Base-by-base conservation (phyloP, 164 flowering plant species). In the Buxus sempervirens region DNA sequence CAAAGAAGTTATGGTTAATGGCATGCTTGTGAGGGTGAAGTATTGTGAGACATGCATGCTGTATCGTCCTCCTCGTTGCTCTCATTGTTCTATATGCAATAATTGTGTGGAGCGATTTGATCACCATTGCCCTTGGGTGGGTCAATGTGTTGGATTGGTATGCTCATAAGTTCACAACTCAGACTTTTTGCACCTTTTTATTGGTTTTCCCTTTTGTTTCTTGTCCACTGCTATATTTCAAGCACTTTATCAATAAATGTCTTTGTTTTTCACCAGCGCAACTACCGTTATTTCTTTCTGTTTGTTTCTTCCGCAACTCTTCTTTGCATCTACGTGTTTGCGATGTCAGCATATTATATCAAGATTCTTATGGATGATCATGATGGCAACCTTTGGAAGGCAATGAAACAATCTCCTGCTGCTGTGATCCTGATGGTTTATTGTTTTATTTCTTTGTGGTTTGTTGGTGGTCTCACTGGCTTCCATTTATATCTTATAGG, bases 401-500 rank as follows among this genome's bases (percentile, higher is more conserved):
- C 81, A 26, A 75, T 79, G 60, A 76, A 72, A 67, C 64, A 57
- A 45, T 64, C 81, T 18, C 78, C 81, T 12, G 77, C 71, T 22
- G 63, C 86, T 9, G 72, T 72, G 26, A 60, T 76, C 2, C 65
- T 83, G 42, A 79, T 83, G 70, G 66, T 56, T 12, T 83, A 81
- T 71, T 79, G 78, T 75, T 83, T 83, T 63, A 8, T 81, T 28
- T 65, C 74, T 16, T 48, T 83, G 25, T 81, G 84, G 86, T 83
- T 83, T 67, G 83, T 83, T 60, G 86, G 86, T 0, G 86, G 86
- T 24, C 83, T 83, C 45, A 79, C 86, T 25, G 81, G 77, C 72
- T 83, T 83, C 68, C 86, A 83, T 66, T 64, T 75, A 8, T 83
- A 79, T 62, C 84, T 83, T 45, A 81, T 79, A 16, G 24, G 79